A percentile compares a stretch with the other conserved stretches of the same genome.
phyloP scores from a whole-genome alignment of 768 basidiomycete species.

The Mycena leptocephala region DNA sequence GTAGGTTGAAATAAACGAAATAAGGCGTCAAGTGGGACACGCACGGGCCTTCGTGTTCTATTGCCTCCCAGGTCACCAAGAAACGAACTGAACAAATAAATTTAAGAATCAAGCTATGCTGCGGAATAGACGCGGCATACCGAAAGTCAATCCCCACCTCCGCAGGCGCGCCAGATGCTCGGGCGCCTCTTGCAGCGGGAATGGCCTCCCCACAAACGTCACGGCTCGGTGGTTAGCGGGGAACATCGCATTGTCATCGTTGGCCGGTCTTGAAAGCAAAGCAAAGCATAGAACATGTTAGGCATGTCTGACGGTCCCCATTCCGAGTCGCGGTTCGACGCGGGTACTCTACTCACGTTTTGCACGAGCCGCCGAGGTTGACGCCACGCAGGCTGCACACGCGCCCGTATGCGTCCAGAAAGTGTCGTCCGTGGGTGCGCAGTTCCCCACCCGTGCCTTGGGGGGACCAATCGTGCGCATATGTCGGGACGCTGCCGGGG shows the following conservation, averaged over 20 bases:
- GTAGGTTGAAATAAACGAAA: constrained; percentile 10
- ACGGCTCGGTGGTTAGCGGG: constrained; percentile 76
- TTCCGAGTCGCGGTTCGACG: neutral
- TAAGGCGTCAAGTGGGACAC: constrained; percentile 49
- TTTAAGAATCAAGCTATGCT: neutral
- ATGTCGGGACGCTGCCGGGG: constrained; percentile 66
- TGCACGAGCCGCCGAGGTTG: constrained; percentile 88
- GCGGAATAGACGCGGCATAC: constrained; percentile 59
- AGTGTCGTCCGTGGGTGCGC: constrained; percentile 80
- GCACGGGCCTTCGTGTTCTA: constrained; percentile 94
- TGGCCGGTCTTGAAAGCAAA: constrained; percentile 67
- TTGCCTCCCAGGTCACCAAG: constrained; percentile 96
- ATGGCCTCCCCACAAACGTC: constrained; percentile 93
- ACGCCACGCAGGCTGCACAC: constrained; percentile 89
- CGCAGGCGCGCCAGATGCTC: constrained; percentile 86
- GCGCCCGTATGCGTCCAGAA: constrained; percentile 86
- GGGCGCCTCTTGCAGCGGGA: constrained; percentile 90
- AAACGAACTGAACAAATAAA: constrained; percentile 77
- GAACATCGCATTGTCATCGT: constrained; percentile 79
- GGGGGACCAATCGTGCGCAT: constrained; percentile 83
- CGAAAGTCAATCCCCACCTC: constrained; percentile 91
- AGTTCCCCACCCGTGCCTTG: constrained; percentile 71
- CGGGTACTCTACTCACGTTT: constrained; percentile 71
- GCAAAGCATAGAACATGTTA: constrained; percentile 12
- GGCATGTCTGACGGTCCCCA: constrained; percentile 6